A percentile compares a stretch with the other conserved stretches of the same genome.
Evolutionary conservation across 768 basidiomycete genomes (phyloP).

Genomic region (Tricholoma flavovirens): DNA sequence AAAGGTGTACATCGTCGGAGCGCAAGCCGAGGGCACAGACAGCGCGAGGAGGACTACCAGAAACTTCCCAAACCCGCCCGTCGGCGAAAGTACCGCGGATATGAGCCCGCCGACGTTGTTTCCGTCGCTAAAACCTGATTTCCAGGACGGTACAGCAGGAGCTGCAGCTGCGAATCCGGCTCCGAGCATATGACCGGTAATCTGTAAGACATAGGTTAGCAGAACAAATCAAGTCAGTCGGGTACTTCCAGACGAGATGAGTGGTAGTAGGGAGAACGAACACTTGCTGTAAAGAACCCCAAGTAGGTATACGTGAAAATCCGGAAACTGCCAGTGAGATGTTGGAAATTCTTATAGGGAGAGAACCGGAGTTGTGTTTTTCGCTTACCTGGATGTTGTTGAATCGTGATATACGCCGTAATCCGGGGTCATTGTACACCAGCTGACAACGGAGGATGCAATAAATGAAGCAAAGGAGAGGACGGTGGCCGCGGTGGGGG

Average conservation of each 20-base stretch:
- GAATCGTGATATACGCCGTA: slow-evolving; percentile 39
- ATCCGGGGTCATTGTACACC: slow-evolving; percentile 40
- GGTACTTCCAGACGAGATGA: background rate
- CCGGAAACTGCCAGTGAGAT: slow-evolving; percentile 30
- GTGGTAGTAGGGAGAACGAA: slow-evolving; percentile 29
- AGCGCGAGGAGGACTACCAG: slow-evolving; percentile 67
- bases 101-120: slow-evolving; percentile 61
- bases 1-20: slow-evolving; percentile 74
- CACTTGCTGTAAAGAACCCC: slow-evolving; percentile 57
- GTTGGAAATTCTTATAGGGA: slow-evolving; percentile 1
- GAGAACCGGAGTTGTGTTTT: background rate
- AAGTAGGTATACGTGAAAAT: slow-evolving; percentile 63
- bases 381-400: slow-evolving; percentile 24
- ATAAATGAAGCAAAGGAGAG: slow-evolving; percentile 34
- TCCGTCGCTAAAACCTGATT: slow-evolving; percentile 43
- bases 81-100: slow-evolving; percentile 53
- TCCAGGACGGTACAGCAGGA: slow-evolving; percentile 50
- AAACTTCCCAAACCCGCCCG: slow-evolving; percentile 64
- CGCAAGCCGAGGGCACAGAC: slow-evolving; percentile 68
- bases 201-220: slow-evolving; percentile 21
- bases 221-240: slow-evolving; percentile 9
- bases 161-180: slow-evolving; percentile 60
- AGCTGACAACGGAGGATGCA: slow-evolving; percentile 32
- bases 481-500: slow-evolving; percentile 23
- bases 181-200: slow-evolving; percentile 51